A percentile compares a stretch with the other conserved stretches of the same genome.
These are phyloP conservation scores for Gnomoniopsis sp. DNA, from an alignment of 2,329 filamentous ascomycete species.

Conservation along the genomic window DNA sequence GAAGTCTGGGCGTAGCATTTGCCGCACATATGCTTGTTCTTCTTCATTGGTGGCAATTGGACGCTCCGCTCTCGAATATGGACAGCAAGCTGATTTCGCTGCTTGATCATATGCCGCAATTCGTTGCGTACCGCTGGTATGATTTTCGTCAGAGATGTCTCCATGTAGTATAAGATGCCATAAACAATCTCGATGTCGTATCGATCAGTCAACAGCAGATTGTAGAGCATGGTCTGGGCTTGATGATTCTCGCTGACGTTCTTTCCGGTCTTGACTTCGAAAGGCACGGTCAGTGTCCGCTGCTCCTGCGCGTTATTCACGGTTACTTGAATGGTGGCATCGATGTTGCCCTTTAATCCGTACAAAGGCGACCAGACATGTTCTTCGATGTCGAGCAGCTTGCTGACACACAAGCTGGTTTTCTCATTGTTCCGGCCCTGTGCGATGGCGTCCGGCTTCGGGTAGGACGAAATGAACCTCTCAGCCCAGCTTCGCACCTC, in stretches of 20 bases:
- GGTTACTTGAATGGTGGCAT: constrained; percentile 88
- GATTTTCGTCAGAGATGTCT: constrained; percentile 79
- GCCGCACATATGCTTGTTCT: constrained; percentile 75
- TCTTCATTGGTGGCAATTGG: constrained; percentile 81
- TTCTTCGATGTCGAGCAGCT: constrained; percentile 93
- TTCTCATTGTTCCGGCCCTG: constrained; percentile 76
- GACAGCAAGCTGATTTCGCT: constrained; percentile 84
- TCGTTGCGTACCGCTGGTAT: constrained; percentile 85
- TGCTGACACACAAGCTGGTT: constrained; percentile 81
- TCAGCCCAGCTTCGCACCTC: constrained; percentile 81
- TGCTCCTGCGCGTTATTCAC: constrained; percentile 67
- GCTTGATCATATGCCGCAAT: constrained; percentile 93
- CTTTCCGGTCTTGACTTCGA: constrained; percentile 94
- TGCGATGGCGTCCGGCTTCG: constrained; percentile 65
- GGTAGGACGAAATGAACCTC: constrained; percentile 70
- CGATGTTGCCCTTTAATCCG: constrained; percentile 94
- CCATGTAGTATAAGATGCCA: constrained; percentile 92
- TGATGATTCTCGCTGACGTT: constrained; percentile 78
- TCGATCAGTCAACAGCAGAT: constrained; percentile 84
- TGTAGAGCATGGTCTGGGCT: constrained; percentile 93
- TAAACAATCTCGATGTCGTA: constrained; percentile 92
- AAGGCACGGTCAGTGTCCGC: constrained; percentile 77
- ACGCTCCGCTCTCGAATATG: constrained; percentile 77
- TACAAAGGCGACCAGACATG: constrained; percentile 99
- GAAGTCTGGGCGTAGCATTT: constrained; percentile 87